Percentiles rank a stretch among this genome's conserved stretches.
These are phyloP conservation scores for Pyropia yezoensis DNA, from an alignment of 23 red algal genomes.

Conservation along the genomic window DNA sequence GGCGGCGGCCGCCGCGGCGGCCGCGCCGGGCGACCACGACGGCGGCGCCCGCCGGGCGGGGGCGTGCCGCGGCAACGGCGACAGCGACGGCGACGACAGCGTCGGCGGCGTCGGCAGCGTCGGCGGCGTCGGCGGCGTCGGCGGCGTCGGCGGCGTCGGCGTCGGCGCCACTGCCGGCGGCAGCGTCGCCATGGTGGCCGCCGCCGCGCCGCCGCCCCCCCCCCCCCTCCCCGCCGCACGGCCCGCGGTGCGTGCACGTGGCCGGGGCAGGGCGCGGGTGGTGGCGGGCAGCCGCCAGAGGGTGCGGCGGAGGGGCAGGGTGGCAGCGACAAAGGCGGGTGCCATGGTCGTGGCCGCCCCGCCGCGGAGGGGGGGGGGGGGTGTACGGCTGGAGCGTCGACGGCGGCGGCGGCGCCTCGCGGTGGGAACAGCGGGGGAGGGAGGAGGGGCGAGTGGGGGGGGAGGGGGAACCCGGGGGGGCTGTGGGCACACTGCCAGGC, in stretches of 20 bases:
- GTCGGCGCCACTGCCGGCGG: too few relatives aligned
- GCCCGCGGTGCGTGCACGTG: not conserved
- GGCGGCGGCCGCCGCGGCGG: too few relatives aligned
- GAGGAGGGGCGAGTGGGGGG: not conserved
- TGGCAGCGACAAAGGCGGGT: not conserved
- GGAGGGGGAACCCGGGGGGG: not conserved
- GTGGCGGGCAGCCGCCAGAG: not conserved
- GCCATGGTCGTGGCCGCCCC: not conserved
- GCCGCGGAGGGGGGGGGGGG: not conserved
- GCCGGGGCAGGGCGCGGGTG: not conserved
- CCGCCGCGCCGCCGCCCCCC: too few relatives aligned
- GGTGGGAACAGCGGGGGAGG: not conserved
- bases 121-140: too few relatives aligned
- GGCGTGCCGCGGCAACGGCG: too few relatives aligned
- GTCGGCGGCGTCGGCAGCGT: too few relatives aligned
- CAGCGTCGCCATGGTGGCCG: too few relatives aligned
- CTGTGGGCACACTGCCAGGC: not conserved
- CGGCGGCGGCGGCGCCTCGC: not conserved
- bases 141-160: too few relatives aligned
- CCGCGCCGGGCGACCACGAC: too few relatives aligned
- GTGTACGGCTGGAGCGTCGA: not conserved
- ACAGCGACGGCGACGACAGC: too few relatives aligned
- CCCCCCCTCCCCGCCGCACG: too few relatives aligned
- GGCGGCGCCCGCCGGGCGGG: too few relatives aligned
- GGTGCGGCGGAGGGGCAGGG: not conserved